Percentiles rank a stretch among this genome's conserved stretches.
Evolutionary conservation across 2,329 filamentous ascomycete species (phyloP).

Genomic region (Zasmidium citrigriseum): DNA sequence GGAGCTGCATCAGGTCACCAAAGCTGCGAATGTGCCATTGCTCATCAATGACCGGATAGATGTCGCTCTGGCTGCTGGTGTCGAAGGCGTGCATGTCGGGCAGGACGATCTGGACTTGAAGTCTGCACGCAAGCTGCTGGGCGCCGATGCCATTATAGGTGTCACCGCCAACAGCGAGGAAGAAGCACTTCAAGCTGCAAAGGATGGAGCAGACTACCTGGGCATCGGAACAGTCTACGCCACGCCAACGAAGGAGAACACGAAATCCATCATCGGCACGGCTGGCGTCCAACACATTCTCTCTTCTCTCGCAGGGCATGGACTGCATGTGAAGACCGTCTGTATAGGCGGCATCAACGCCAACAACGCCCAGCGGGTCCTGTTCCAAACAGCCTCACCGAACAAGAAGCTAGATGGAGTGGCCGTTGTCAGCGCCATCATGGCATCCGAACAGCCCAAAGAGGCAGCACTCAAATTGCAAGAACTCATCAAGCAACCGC

Average conservation of each 20-base stretch:
- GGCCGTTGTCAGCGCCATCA: constrained; percentile 86
- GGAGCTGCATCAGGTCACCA: constrained; percentile 70
- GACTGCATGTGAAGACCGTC: constrained; percentile 61
- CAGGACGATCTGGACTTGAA: constrained; percentile 83
- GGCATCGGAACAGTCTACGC: constrained; percentile 89
- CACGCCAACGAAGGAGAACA: constrained; percentile 84
- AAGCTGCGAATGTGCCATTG: constrained; percentile 69
- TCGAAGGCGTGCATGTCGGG: constrained; percentile 90
- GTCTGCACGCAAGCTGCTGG: constrained; percentile 71
- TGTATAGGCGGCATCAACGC: constrained; percentile 88
- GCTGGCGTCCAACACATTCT: constrained; percentile 70
- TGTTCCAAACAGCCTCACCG: constrained; percentile 65
- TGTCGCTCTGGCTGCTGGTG: constrained; percentile 79
- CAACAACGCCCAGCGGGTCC: constrained; percentile 70
- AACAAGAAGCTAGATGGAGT: constrained; percentile 72
- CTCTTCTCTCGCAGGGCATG: constrained; percentile 54
- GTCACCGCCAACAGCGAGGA: constrained; percentile 76
- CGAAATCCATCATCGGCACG: constrained; percentile 77
- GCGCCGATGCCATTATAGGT: constrained; percentile 78
- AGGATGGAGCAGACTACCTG: constrained; percentile 82
- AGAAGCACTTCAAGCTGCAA: constrained; percentile 72
- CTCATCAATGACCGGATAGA: constrained; percentile 93
- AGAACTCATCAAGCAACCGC: constrained; percentile 53
- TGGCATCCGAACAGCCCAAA: constrained; percentile 69
- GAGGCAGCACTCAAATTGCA: constrained; percentile 62